These are phyloP conservation scores for Betula pendula DNA, from an alignment of 306 rosid genomes.

Conservation along the genomic window DNA sequence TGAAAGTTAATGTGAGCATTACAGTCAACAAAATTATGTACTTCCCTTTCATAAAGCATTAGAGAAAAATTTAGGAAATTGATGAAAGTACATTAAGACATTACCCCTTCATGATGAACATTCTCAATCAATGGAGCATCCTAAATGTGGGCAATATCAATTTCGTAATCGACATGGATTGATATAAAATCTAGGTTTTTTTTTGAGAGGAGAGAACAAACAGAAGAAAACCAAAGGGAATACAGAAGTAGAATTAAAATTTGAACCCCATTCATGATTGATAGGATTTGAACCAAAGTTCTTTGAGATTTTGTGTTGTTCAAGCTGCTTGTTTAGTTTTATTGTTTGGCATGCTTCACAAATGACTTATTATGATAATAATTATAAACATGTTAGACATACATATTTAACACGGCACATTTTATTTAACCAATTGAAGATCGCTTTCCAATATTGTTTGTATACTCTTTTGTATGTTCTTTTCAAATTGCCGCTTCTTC, in stretches of 20 bases:
- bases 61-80: no score
- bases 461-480: not conserved
- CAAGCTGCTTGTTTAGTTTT: not conserved
- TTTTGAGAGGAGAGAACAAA: not conserved
- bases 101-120: not conserved
- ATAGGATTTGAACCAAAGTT: not conserved
- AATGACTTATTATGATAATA: not conserved
- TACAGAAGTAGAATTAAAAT: no score
- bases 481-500: not conserved
- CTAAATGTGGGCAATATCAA: not conserved
- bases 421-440: not conserved
- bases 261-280: not conserved
- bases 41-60: no score
- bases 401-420: not conserved
- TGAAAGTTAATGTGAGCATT: not conserved
- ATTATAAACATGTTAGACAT: not conserved
- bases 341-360: not conserved
- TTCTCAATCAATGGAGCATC: not conserved
- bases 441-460: not conserved
- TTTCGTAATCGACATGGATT: not conserved
- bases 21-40: not conserved
- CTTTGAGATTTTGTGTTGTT: not conserved
- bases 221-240: not conserved
- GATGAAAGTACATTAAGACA: no score
- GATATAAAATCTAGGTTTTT: no score